Evolutionary conservation across 73 alveolate species (phyloP), one percentile per base, ranked within the genome.

Genomic region (Tetrahymena elliotti): DNA sequence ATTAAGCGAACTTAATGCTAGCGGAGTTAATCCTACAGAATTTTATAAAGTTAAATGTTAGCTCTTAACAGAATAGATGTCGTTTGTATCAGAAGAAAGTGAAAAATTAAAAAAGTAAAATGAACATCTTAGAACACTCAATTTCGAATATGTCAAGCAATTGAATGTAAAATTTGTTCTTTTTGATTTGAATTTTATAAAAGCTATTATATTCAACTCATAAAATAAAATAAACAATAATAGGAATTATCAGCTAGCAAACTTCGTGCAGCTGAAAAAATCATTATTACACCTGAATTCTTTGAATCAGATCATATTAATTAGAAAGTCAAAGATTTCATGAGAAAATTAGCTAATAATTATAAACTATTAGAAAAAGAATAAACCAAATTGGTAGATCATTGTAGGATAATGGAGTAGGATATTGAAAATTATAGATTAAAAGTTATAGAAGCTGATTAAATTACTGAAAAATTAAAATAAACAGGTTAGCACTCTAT

Each of bases 351-450:
- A 94, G 93, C 96, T 20, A 22, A 94, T 22, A 94, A 94, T 94
- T 94, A 84, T 36, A 93, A 93, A 24, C 95, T 94, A 10, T 84
- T 94, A 35, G 96, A 94, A 35, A 94, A 94, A 33, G 52, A 83
- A 35, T 94, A 94, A 52, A 20, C 93, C 12, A 94, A 94, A 88
- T 88, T 94, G 47, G 92, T 94, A 16, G 96, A 94, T 84, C 96
- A 94, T 52, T 94, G 96, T 35, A 94, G 93, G 83, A 94, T 94
- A 34, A 94, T 94, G 96, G 96, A 94, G 82, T 93, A 84, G 34
- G 96, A 94, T 94, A 39, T 94, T n/a, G 83, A 84, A 31, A 84
- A 94, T 94, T 94, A 94, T 88, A 83, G 84, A 27, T 35, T 83
- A 40, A 52, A 94, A 94, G 96, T 94, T 6, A 38, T 47, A 34